Evolutionary conservation across 371 early-diverging fungal species (phyloP), one percentile per base, ranked within the genome.

Genomic region (Amoeboaphelidium occidentale): DNA sequence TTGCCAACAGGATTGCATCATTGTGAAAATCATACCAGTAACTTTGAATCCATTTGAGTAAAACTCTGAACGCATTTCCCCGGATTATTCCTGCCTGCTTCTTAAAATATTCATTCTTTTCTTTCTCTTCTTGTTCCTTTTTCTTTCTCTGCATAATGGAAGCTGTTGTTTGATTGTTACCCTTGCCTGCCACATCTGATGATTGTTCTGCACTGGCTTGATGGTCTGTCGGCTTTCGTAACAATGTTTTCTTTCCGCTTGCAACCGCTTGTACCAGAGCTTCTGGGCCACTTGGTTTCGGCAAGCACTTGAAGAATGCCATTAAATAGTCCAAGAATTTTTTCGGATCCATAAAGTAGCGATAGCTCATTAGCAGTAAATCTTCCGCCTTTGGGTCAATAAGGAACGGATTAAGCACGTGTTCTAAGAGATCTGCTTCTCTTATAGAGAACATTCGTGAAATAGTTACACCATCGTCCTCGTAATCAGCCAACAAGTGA

Each of bases 21-120:
- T 42, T 44, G 42, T 62, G 62, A 54, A 69, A 69, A 47, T 69
- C 70, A 32, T 60, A 58, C 70, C 70, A 69, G 47, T 67, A 63
- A 50, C 64, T 63, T 47, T 58, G 61, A 42, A 67, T 55, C 70
- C 70, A 69, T 10, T 55, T 53, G 42, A 69, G 32, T 12, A 69
- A 39, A 21, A 58, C 51, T n/a, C 55, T 39, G 20, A 63, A 50
- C n/a, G 62, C 58, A 17, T 67, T 53, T 1, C 46, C 25, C 45
- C 65, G 65, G 41, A 69, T 63, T 23, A 48, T 48, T 25, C 57
- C 59, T 10, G 59, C 53, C 47, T 59, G 45, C 27, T 57, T 54
- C 39, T 58, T 54, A 43, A 64, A 53, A 50, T 61, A 62, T 3
- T 32, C 10, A 32, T 6, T 17, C 17, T 17, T 32, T 17, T 32